These are phyloP conservation scores for Ophiostoma ulmi DNA, from an alignment of 2,329 filamentous ascomycete species.

Conservation along the genomic window DNA sequence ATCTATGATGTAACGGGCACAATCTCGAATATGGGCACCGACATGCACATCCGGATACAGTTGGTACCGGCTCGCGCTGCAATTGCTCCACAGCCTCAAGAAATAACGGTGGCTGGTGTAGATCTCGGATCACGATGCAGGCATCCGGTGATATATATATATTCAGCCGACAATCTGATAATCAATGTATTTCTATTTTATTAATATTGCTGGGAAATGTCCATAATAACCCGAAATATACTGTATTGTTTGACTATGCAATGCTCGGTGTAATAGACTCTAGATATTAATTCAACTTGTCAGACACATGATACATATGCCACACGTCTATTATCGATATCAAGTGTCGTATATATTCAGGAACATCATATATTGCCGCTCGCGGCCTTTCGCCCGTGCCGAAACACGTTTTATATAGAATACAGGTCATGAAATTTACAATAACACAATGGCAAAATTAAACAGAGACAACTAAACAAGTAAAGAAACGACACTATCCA, in stretches of 20 bases:
- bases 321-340: neutral
- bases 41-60: neutral
- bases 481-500: neutral
- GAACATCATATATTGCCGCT: neutral
- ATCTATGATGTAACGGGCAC: neutral
- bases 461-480: neutral
- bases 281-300: neutral
- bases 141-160: neutral
- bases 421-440: neutral
- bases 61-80: neutral
- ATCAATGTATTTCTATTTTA: neutral
- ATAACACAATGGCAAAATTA: neutral
- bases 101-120: neutral
- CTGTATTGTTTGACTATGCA: neutral
- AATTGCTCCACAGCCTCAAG: neutral
- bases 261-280: too few relatives aligned
- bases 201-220: neutral
- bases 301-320: neutral
- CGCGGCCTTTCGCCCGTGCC: neutral
- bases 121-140: neutral
- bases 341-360: neutral
- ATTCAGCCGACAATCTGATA: neutral
- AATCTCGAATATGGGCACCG: neutral
- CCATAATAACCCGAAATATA: too few relatives aligned
- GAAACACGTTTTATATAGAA: neutral